Percentiles rank a stretch among this genome's conserved stretches.
phyloP scores from a whole-genome alignment of 1,139 yeast species.

The Hemisphaericaspora lyxosophila region DNA sequence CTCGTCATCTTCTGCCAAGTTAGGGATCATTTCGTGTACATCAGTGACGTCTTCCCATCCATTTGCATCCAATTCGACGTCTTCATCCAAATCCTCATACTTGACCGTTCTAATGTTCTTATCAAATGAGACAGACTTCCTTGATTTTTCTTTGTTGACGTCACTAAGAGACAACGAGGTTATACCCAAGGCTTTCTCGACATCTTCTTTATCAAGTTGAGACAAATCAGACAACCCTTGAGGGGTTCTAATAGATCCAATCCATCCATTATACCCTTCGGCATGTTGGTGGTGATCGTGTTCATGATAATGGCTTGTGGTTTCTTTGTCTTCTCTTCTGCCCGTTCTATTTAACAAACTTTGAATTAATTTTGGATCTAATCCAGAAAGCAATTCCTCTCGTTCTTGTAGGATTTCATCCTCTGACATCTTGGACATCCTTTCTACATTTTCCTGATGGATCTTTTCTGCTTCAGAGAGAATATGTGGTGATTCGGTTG shows the following conservation, averaged over 20 bases:
- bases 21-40: conserved; percentile 30
- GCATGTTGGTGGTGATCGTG: conserved; percentile 45
- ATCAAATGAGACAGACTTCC: conserved; percentile 19
- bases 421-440: conserved; percentile 60
- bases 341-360: conserved; percentile 49
- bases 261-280: conserved; percentile 72
- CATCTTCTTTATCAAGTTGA: conserved; percentile 38
- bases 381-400: conserved; percentile 60
- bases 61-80: conserved; percentile 32
- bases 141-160: conserved; percentile 11
- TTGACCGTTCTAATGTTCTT: conserved; percentile 39
- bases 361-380: conserved; percentile 70
- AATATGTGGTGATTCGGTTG: conserved; percentile 1
- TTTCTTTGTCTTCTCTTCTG: conserved; percentile 23
- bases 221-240: conserved; percentile 35
- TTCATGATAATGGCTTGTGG: conserved; percentile 13
- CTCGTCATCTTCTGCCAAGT: conserved; percentile 43
- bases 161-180: conserved; percentile 14
- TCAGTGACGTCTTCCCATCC: conserved; percentile 46
- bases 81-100: conserved; percentile 35
- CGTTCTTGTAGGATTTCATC: conserved; percentile 66
- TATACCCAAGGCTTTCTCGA: conserved; percentile 40
- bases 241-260: conserved; percentile 57
- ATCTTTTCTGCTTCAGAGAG: conserved; percentile 64
- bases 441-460: conserved; percentile 71